Base-by-base conservation (phyloP, 208 protist species). In the Leishmania amazonensis region DNA sequence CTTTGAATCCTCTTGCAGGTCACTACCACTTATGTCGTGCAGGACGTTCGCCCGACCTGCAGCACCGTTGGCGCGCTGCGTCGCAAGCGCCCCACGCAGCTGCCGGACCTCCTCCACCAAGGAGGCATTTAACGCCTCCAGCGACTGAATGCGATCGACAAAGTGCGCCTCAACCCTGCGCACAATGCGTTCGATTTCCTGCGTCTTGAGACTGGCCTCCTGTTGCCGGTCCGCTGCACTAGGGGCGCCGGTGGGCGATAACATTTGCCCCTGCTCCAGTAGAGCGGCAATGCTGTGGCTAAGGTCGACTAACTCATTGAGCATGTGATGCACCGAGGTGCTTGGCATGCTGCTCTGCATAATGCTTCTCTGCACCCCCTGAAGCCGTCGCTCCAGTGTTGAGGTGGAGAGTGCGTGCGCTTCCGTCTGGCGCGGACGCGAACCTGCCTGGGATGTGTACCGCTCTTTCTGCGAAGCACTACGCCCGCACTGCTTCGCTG, bases 131-230 rank as follows among this genome's bases (percentile, higher is more conserved):
- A 70, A 81, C 35, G 64, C 45, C 65, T 93, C 84, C 45, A 94
- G 77, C 1, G 76, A 78, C 11, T 84, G 81, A 47, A 96, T 81
- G 57, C 90, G 90, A 58, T 85, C 86, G 13, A 81, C 75, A 75
- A 92, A 97, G 79, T 97, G 92, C n/a, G 77, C 65, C 79, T 95
- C 90, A 9, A 97, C 94, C 21, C 92, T 90, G n/a, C 85, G 87
- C 65, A 97, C 94, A 76, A 97, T 94, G 40, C 92, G 90, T 74
- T 95, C 90, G 74, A 96, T 97, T 47, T 96, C 92, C 49, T 94
- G 89, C 47, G 88, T 89, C 85, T 93, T 94, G 64, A 97, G 85
- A 31, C 76, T 85, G 0, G 83, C 88, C 74, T 93, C 85, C 72
- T 91, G 82, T 58, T 87, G 51, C 57, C 64, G 81, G 15, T 76